Base-by-base conservation (phyloP, 2,329 filamentous ascomycete species). In the Tricladium varicosporioides region DNA sequence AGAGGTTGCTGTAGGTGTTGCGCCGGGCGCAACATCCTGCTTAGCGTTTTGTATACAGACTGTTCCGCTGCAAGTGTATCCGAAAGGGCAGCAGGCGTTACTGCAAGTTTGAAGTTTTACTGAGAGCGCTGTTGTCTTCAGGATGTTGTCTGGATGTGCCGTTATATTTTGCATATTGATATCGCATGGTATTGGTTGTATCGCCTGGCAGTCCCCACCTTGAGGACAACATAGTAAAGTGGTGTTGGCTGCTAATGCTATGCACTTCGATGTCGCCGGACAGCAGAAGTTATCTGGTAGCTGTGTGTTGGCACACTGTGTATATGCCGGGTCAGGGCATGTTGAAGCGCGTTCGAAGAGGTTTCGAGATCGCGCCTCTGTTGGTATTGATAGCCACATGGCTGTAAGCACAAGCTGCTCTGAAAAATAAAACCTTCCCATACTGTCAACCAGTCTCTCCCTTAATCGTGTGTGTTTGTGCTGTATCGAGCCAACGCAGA, bases 251-350 rank as follows among this genome's bases (percentile, higher is more conserved):
- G 86, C 86, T 48, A 92, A 78, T 1, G 78, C 65, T 43, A 83
- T 74, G 72, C 89, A 92, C 2, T 69, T 77, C 5, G 78, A 74
- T 15, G 70, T 72, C 27, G 72, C 59, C 2, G 79, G 72, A 68
- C 89, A 92, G 76, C 88, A 91, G 69, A 92, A 90, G 69, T 80
- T 77, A 51, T 74, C 75, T 1, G 87, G 86, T 18, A 89, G 76
- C 31, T 71, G 69, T 19, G 79, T 72, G n/a, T 42, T 31, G 5
- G 48, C n/a, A 68, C 87, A 91, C 62, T 77, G 76, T 15, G 73
- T 70, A 55, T 83, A 79, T 51, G 70, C 63, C 14, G 76, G 67
- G 36, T 79, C 76, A 42, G 78, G 73, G 71, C 86, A 88, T 40
- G 76, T 78, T 43, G 74, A 72, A 46, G 73, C 71, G 55, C 79